Evolutionary conservation across 192 early-diverging fungal species (phyloP).

Genomic region (Chytriomyces sp.): DNA sequence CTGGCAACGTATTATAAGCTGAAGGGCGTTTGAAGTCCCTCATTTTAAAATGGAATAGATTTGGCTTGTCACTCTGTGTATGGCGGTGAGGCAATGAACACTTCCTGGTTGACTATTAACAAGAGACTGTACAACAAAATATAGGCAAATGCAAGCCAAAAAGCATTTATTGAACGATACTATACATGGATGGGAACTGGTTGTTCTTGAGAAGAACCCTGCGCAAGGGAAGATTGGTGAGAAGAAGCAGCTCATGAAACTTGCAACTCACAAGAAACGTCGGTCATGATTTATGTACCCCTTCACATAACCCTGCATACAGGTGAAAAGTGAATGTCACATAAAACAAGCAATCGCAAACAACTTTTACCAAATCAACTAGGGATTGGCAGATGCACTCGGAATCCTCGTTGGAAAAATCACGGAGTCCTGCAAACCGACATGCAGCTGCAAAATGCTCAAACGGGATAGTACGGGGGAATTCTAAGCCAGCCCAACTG

Average conservation of each 20-base stretch:
- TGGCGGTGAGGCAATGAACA: too few relatives aligned
- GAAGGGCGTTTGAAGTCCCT: too few relatives aligned
- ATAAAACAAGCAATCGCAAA: not conserved
- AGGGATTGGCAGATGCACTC: slow-evolving; percentile 8
- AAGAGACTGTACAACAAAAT: too few relatives aligned
- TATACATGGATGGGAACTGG: not conserved
- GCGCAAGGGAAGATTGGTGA: not conserved
- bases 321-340: not conserved
- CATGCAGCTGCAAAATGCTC: slow-evolving; percentile 3
- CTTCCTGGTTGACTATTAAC: too few relatives aligned
- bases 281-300: slow-evolving; percentile 22
- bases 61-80: too few relatives aligned
- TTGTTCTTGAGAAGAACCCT: not conserved
- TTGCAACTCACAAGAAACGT: not conserved
- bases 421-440: not conserved
- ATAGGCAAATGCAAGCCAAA: too few relatives aligned
- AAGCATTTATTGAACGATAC: not conserved
- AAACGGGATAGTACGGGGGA: slow-evolving; percentile 4
- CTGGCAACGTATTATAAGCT: too few relatives aligned
- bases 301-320: slow-evolving; percentile 6
- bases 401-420: slow-evolving; percentile 18
- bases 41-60: too few relatives aligned
- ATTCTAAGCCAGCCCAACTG: not conserved
- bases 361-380: slow-evolving; percentile 5
- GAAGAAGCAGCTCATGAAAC: not conserved